These are phyloP conservation scores for Dimargaris cristalligena DNA, from an alignment of 192 early-diverging fungal genomes.

Conservation along the genomic window DNA sequence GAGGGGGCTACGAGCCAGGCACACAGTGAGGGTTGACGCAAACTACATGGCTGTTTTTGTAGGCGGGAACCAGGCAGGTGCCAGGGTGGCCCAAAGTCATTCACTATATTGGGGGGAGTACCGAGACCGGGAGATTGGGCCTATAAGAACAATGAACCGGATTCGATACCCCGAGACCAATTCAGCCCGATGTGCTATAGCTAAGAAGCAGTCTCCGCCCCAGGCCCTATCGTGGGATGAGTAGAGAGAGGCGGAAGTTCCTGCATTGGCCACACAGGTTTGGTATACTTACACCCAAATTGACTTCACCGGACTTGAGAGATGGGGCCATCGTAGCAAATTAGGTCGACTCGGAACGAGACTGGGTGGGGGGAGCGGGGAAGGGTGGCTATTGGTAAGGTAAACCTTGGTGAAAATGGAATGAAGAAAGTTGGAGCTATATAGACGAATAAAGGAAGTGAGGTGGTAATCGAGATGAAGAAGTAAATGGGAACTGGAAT, in stretches of 20 bases:
- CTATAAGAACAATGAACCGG: too few species aligned
- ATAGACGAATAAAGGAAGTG: background rate
- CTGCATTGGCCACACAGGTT: too few species aligned
- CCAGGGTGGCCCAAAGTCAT: too few species aligned
- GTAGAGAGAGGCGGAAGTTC: background rate
- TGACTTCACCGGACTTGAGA: conserved; percentile 88
- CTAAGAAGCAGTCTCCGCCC: background rate
- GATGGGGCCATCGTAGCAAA: conserved; percentile 12
- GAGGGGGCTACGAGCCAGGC: too few species aligned
- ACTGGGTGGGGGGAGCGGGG: background rate
- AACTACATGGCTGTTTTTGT: too few species aligned
- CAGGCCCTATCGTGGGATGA: too few species aligned
- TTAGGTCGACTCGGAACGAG: background rate
- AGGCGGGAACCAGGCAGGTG: too few species aligned
- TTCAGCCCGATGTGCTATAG: background rate
- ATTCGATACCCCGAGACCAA: background rate
- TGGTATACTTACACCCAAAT: conserved; percentile 62
- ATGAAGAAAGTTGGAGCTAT: background rate
- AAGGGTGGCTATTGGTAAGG: too few species aligned
- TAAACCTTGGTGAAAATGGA: background rate
- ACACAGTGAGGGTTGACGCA: too few species aligned
- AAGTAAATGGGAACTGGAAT: background rate
- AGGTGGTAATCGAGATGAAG: background rate
- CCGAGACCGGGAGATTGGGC: too few species aligned
- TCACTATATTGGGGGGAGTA: too few species aligned